These are phyloP conservation scores for Penicillium freii DNA, from an alignment of 2,329 filamentous ascomycete genomes.

Conservation along the genomic window DNA sequence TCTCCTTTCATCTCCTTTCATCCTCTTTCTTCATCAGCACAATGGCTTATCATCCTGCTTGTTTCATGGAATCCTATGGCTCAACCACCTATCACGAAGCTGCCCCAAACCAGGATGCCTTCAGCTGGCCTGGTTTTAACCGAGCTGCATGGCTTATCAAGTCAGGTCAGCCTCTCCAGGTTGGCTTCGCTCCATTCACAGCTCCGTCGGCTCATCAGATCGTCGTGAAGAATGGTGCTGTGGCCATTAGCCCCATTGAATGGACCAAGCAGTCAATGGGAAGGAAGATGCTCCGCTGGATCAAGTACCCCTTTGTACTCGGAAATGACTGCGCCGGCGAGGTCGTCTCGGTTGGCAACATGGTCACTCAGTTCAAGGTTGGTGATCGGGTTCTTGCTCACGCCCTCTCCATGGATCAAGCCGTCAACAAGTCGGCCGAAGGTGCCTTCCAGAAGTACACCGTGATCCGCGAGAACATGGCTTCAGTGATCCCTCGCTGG, in stretches of 20 bases:
- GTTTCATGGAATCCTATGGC: too few relatives aligned
- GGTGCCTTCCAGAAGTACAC: constrained; percentile 35
- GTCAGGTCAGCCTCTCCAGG: neutral
- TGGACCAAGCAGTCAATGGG: constrained; percentile 8
- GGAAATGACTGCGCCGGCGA: constrained; percentile 22
- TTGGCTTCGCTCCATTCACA: neutral
- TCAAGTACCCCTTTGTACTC: constrained; percentile 16
- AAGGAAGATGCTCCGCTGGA: neutral
- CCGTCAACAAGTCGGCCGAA: constrained; percentile 11
- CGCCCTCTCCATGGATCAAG: constrained; percentile 13
- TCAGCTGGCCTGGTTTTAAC: neutral
- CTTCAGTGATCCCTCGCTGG: constrained; percentile 26
- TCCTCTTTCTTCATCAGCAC: too few relatives aligned
- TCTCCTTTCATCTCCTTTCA: too few relatives aligned
- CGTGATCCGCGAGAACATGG: constrained; percentile 22
- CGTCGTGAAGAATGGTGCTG: neutral
- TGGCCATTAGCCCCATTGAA: neutral
- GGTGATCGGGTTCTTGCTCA: constrained; percentile 33
- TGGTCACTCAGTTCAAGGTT: constrained; percentile 13
- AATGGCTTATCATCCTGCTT: too few relatives aligned
- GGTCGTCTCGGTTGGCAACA: constrained; percentile 9
- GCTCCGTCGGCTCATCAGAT: neutral
- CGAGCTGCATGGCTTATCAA: neutral
- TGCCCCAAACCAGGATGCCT: too few relatives aligned
- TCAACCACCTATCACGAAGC: too few relatives aligned